Conservation (phyloP, 768 basidiomycete genomes). For the Trametes punicea region DNA sequence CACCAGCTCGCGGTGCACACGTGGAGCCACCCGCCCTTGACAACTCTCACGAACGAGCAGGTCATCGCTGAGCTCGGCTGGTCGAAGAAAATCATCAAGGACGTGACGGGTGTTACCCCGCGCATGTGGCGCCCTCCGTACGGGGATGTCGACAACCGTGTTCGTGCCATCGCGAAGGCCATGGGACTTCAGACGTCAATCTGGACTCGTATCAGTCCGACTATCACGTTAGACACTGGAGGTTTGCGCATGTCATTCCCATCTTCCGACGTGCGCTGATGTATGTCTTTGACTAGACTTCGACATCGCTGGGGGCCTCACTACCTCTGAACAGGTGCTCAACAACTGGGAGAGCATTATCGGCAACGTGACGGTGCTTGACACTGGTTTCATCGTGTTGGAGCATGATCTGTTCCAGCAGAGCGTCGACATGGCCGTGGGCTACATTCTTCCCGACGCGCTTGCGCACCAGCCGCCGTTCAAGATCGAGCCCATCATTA, state of each 20-base stretch:
- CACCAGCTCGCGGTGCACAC: constrained; percentile 77
- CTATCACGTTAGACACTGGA: constrained; percentile 67
- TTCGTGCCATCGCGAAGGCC: constrained; percentile 76
- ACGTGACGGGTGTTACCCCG: constrained; percentile 75
- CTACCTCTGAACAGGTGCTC: constrained; percentile 55
- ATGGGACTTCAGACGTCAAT: constrained; percentile 84
- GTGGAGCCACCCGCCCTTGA: constrained; percentile 72
- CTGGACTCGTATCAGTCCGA: constrained; percentile 68
- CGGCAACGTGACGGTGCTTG: constrained; percentile 50
- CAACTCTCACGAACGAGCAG: constrained; percentile 71
- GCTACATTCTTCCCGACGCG: constrained; percentile 82
- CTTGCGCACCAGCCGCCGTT: constrained; percentile 61
- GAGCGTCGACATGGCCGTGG: constrained; percentile 79
- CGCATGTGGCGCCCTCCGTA: constrained; percentile 80
- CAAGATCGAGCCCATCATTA: constrained; percentile 67
- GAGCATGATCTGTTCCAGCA: constrained; percentile 87
- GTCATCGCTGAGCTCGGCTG: constrained; percentile 89
- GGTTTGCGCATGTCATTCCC: constrained; percentile 35
- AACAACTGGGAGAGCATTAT: constrained; percentile 75
- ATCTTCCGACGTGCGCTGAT: not conserved
- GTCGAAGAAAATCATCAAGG: constrained; percentile 81
- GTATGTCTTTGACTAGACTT: constrained; percentile 51
- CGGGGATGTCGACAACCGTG: constrained; percentile 82
- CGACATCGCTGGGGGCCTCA: constrained; percentile 67
- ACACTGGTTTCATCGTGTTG: constrained; percentile 84